Base-by-base conservation (phyloP, 2,329 filamentous ascomycete species). In the Cytospora mali region DNA sequence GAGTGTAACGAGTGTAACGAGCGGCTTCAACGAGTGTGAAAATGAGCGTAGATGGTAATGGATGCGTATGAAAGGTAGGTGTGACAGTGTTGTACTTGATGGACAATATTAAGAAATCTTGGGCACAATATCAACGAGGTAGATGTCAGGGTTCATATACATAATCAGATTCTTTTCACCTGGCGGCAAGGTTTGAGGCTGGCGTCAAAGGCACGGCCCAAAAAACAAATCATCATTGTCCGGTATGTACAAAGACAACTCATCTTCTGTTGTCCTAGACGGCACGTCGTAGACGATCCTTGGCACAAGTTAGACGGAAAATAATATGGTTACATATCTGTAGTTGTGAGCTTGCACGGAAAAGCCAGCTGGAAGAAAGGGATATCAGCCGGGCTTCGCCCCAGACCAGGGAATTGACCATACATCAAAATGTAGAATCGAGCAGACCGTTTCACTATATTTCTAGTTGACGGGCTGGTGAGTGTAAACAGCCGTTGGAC, bases 141-240 rank as follows among this genome's bases (percentile, higher is more conserved):
- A 14, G 23, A 60, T 21, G 5, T 5, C 21, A 11, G 28, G 6
- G 6, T 21, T 54, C 6, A 62, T 62, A 62, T 62, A 60, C 51
- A 48, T 21, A 28, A 3, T 6, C 1, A 9, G 9, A 7, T 18
- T 5, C 10, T 10, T 23, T 39, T 7, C 10, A 7, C 1, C 21
- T 9, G 6, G 6, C 10, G 23, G 9, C n/a, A 35, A 18, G 23
- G 6, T 23, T 49, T 6, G n/a, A 35, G 14, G 39, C n/a, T 46
- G 42, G n/a, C 18, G 29, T 58, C 48, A 60, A 60, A 54, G 50
- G 23, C 57, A 60, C 28, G 57, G 57, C 35, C 21, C n/a, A 23
- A 18, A 16, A 27, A 27, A 23, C n/a, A 46, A 46, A 13, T 46
- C 5, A 11, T 46, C 7, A 23, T 46, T 18, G 13, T 23, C 1